Evolutionary conservation across 2,329 filamentous ascomycete species (phyloP).

Genomic region (Pseudocercospora cruenta): DNA sequence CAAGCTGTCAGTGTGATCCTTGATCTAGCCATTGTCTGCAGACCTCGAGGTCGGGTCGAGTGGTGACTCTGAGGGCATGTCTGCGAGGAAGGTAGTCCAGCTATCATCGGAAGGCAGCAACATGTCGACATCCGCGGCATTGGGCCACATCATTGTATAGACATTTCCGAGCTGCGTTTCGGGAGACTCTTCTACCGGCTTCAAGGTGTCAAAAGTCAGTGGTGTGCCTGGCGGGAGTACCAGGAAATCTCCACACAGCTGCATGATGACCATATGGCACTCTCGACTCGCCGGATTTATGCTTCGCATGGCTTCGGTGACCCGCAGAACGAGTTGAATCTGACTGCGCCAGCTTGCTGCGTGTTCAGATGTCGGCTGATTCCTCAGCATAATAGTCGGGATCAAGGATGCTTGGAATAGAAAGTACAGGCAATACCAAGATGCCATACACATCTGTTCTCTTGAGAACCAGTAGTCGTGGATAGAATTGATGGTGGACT

Average conservation of each 20-base stretch:
- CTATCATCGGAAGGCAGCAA: slow-evolving; percentile 27
- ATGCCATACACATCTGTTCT: slow-evolving; percentile 45
- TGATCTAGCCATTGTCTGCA: slow-evolving; percentile 5
- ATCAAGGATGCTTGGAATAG: slow-evolving; percentile 56
- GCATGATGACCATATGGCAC: slow-evolving; percentile 48
- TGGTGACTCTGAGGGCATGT: slow-evolving; percentile 20
- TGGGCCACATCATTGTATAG: slow-evolving; percentile 54
- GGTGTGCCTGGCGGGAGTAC: neutral
- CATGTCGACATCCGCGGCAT: slow-evolving; percentile 33
- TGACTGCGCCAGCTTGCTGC: slow-evolving; percentile 49
- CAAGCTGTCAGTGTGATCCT: neutral
- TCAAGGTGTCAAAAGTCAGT: neutral
- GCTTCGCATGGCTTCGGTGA: slow-evolving; percentile 43
- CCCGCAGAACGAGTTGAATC: slow-evolving; percentile 43
- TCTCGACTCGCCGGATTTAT: slow-evolving; percentile 48
- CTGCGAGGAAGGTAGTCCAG: slow-evolving; percentile 28
- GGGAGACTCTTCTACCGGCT: slow-evolving; percentile 43
- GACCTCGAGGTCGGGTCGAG: neutral
- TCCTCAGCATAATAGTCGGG: slow-evolving; percentile 53
- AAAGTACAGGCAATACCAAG: slow-evolving; percentile 55
- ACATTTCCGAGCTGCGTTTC: slow-evolving; percentile 51
- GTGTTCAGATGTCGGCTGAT: slow-evolving; percentile 43
- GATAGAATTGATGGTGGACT: slow-evolving; percentile 47
- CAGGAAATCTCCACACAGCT: slow-evolving; percentile 47
- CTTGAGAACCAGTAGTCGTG: slow-evolving; percentile 44